Evolutionary conservation across 345 rosid genomes (phyloP).

Genomic region (Eutrema heterophyllum): DNA sequence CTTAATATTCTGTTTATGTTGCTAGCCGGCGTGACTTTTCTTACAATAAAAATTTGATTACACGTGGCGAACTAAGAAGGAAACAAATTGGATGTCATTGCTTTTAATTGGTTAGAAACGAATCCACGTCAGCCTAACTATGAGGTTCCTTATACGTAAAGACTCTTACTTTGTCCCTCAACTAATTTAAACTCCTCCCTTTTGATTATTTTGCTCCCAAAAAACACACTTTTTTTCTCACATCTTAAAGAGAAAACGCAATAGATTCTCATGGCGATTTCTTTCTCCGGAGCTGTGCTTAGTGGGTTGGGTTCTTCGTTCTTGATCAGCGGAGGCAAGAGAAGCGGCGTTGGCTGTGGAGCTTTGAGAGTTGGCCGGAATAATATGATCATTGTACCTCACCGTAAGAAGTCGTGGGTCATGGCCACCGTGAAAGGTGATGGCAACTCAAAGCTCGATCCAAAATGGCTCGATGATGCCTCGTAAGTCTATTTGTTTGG

Average conservation of each 20-base stretch:
- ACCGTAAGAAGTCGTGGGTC: conserved; percentile 13
- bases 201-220: not conserved
- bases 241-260: not conserved
- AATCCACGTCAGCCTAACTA: conserved; percentile 4
- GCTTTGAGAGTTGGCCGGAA: conserved; percentile 2
- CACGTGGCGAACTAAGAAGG: not conserved
- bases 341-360: not conserved
- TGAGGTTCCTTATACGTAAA: not conserved
- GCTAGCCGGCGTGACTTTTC: not conserved
- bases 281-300: conserved; percentile 17
- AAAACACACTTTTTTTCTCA: not conserved
- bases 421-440: conserved; percentile 11
- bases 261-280: conserved; percentile 9
- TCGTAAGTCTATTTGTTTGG: conserved; percentile 15
- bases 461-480: conserved; percentile 28
- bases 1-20: too few relatives aligned
- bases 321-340: not conserved
- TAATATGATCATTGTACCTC: conserved; percentile 18
- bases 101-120: conserved; percentile 3
- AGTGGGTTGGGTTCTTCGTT: conserved; percentile 19
- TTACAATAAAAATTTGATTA: not conserved
- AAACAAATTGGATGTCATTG: not conserved
- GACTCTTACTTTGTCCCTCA: not conserved
- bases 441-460: conserved; percentile 15
- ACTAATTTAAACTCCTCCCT: not conserved